Evolutionary conservation across 2,329 filamentous ascomycete genomes (phyloP).

Genomic region (Fusarium decemcellulare): DNA sequence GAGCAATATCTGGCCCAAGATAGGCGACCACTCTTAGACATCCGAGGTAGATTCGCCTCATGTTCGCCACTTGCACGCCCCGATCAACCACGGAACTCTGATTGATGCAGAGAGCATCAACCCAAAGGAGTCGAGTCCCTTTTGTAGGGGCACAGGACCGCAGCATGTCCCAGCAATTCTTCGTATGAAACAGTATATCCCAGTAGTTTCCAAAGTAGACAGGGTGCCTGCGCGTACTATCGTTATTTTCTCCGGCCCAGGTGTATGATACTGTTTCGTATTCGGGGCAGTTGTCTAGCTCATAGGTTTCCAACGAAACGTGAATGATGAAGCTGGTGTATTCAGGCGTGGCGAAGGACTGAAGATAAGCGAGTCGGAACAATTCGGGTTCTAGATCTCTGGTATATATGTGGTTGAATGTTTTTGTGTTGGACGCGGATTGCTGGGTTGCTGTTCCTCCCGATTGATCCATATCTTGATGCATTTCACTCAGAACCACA

Average conservation of each 20-base stretch:
- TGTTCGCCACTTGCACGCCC: neutral
- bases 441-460: too few relatives aligned
- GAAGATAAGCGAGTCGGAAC: too few relatives aligned
- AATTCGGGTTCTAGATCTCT: too few relatives aligned
- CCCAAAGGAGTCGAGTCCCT: slow-evolving; percentile 1
- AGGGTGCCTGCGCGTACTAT: neutral
- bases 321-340: too few relatives aligned
- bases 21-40: neutral
- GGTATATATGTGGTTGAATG: too few relatives aligned
- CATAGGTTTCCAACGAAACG: neutral
- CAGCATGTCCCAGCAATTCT: slow-evolving; percentile 5
- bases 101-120: slow-evolving; percentile 15
- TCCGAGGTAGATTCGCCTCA: slow-evolving; percentile 1
- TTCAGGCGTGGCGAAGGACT: too few relatives aligned
- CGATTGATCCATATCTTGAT: too few relatives aligned
- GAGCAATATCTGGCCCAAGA: neutral
- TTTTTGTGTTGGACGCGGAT: too few relatives aligned
- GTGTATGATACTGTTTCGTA: slow-evolving; percentile 6
- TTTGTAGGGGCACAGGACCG: neutral
- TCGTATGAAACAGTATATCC: neutral
- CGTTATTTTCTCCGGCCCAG: neutral
- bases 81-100: slow-evolving; percentile 2
- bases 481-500: too few relatives aligned
- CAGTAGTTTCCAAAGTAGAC: neutral
- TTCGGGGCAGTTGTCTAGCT: neutral